These are phyloP conservation scores for Annulohypoxylon moriforme DNA, from an alignment of 495 filamentous ascomycete genomes.

Conservation along the genomic window DNA sequence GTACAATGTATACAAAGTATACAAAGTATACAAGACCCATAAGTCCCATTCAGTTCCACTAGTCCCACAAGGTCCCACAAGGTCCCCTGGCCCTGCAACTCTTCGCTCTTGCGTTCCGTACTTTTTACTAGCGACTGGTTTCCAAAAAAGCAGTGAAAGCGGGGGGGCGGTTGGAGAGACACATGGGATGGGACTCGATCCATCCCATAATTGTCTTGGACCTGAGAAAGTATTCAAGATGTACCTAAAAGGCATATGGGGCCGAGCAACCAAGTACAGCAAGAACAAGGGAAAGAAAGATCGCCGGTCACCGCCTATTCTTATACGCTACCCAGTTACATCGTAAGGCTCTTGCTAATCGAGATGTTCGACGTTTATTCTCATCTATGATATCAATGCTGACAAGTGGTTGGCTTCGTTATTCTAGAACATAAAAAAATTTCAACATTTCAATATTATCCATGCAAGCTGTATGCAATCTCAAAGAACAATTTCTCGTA, in stretches of 20 bases:
- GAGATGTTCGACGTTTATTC: constrained; percentile 8
- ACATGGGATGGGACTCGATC: constrained; percentile 37
- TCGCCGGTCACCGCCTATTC: constrained; percentile 37
- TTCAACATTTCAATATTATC: neutral
- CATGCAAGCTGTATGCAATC: neutral
- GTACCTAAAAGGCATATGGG: constrained; percentile 29
- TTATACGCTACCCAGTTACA: constrained; percentile 18
- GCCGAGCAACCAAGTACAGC: constrained; percentile 22
- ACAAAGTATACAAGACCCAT: neutral
- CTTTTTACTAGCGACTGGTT: constrained; percentile 25
- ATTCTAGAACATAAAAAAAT: neutral
- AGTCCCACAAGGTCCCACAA: neutral
- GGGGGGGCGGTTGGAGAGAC: constrained; percentile 37
- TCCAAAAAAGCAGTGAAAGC: constrained; percentile 43
- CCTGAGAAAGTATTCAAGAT: constrained; percentile 29
- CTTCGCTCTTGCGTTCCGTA: neutral
- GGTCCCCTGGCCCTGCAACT: constrained; percentile 5
- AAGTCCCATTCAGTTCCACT: neutral
- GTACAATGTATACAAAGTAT: constrained; percentile 2
- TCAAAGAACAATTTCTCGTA: constrained; percentile 10
- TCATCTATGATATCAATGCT: neutral
- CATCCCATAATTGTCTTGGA: constrained; percentile 15
- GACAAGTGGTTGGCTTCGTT: neutral
- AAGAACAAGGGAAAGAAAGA: constrained; percentile 12
- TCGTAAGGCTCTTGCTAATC: constrained; percentile 5